Base-by-base conservation (phyloP, 2,329 filamentous ascomycete species). In the Pyrenochaeta sp. region DNA sequence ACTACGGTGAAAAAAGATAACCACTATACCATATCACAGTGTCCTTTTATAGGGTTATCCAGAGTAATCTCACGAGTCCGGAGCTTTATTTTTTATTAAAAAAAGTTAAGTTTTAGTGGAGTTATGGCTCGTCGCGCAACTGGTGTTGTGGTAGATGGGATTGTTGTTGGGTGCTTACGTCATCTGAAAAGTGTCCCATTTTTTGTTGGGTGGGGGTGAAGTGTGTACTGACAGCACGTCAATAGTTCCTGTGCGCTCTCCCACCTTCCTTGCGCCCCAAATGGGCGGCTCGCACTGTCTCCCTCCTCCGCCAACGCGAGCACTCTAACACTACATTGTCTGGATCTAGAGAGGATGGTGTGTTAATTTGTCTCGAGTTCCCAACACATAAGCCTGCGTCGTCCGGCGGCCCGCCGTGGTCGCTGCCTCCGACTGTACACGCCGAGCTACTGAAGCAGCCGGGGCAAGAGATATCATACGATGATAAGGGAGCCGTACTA, bases 281-380 rank as follows among this genome's bases (percentile, higher is more conserved):
- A 25, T 90, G 87, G 87, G 83, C 86, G 2, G 75, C 79, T 15
- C 81, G 85, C 22, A 84, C 86, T 72, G 80, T 80, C 4, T 77
- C 84, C 53, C 78, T 89, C 7, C 81, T 89, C 10, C 82, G 13
- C 77, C 81, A 1, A 15, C 42, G 13, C 27, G 32, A 44, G 12
- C 28, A 39, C 36, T 13, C 19, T 2, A 44, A 52, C 12, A 19
- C 32, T 50, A 22, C n/a, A 12, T 39, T 13, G 42, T 1, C 2
- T 37, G 1, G 42, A 32, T 19, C 43, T 22, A 10, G 24, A 8
- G 13, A 54, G 1, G 75, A 74, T 2, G 86, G 86, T 5, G 78
- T 80, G 48, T 78, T 89, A 52, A 80, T 89, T 48, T 89, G 87
- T 77, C 84, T 96, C 60, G 92, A 96, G 74, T 96, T 90, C 74